Base-by-base conservation (phyloP, 805 yeast species). In the Nakazawaea populi region DNA sequence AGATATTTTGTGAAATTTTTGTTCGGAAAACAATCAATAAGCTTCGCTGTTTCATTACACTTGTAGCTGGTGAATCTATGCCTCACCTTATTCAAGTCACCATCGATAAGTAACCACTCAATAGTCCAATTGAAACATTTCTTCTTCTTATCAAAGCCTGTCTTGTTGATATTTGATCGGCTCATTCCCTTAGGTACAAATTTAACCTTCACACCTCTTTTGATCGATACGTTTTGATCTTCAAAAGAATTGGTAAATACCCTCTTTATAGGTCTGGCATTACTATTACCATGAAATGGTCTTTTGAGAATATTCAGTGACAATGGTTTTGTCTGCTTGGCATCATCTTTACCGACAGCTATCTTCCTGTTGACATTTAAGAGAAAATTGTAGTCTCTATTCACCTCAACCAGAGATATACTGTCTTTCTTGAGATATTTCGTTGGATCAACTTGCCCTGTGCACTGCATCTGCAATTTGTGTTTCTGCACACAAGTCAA, bases 301-400 rank as follows among this genome's bases (percentile, higher is more conserved):
- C 54, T 47, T 27, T 42, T 47, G 32, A 44, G 5, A 12, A 28
- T 27, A 39, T 53, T 54, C 12, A 46, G 49, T 2, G 43, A 28
- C 28, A 51, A 28, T n/a, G 44, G 47, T 30, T 43, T 46, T 3
- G 47, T 49, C 37, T 42, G 58, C 50, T 62, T 55, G 8, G 71
- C 65, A 60, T 84, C 92, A 0, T 64, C 65, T 57, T 80, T 82
- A 6, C 82, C 78, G 12, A 87, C 63, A n/a, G 74, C 73, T 11
- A 89, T 70, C 2, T 74, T 65, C 42, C 97, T 68, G 46, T 82
- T 83, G 49, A 88, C 58, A 24, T 69, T 71, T 52, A 79, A 71
- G 34, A 91, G 66, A 60, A 87, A 88, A 61, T 88, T 85, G 64
- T 89, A 91, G 63, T 91, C 97, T 54, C 97, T 68, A 60, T 90